Conservation (phyloP, 202 grass and related monocot genomes). For the Elaeis oleifera region DNA sequence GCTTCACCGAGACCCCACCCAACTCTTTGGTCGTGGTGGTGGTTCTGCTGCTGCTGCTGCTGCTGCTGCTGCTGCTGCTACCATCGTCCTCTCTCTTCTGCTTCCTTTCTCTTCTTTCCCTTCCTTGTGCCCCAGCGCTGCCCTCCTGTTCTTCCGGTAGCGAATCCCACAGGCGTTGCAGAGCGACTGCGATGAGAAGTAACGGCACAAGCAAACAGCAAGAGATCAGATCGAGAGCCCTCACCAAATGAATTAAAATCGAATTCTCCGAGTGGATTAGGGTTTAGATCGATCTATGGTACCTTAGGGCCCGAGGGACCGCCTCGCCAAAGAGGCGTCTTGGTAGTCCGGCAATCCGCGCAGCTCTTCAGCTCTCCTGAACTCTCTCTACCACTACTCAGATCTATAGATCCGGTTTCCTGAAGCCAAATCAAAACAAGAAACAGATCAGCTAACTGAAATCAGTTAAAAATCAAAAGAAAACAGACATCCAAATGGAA, state of each 20-base stretch:
- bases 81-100: background rate
- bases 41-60: too few species aligned
- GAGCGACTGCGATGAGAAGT: conserved; percentile 41
- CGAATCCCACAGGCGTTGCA: conserved; percentile 89
- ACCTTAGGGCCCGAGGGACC: conserved; percentile 80
- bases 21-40: background rate
- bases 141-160: conserved; percentile 73
- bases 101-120: conserved; percentile 13
- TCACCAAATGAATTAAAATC: background rate
- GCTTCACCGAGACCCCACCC: conserved; percentile 24
- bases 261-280: background rate
- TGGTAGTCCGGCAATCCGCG: conserved; percentile 63
- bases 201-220: background rate
- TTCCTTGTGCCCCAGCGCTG: conserved; percentile 40
- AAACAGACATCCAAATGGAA: too few species aligned
- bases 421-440: conserved; percentile 2
- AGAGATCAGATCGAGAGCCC: conserved; percentile 20
- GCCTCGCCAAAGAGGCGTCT: conserved; percentile 74
- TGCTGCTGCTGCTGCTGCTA: too few species aligned
- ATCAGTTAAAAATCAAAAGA: too few species aligned
- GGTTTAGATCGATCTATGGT: background rate
- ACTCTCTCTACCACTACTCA: background rate
- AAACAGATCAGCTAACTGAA: background rate
- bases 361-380: conserved; percentile 33
- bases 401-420: background rate